phyloP scores from a whole-genome alignment of 1,284 basidiomycete genomes.

The Coniferiporia sulphurascens region DNA sequence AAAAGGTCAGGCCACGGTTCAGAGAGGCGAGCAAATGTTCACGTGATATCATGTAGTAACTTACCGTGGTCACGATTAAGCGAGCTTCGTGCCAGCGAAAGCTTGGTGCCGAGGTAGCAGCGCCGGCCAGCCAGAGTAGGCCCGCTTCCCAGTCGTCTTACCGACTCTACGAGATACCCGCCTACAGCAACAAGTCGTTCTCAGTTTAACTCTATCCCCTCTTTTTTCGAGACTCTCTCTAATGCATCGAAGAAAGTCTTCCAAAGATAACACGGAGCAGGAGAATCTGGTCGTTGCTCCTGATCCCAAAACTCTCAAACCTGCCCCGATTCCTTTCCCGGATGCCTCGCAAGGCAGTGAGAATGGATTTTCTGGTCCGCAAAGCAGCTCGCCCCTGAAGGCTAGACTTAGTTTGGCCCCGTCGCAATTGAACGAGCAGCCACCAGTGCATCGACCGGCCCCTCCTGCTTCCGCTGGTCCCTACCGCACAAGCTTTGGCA shows the following conservation, averaged over 20 bases:
- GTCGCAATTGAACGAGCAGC: slow-evolving; percentile 21
- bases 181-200: not conserved
- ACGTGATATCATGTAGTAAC: too few species aligned
- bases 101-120: too few species aligned
- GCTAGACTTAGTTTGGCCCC: slow-evolving; percentile 37
- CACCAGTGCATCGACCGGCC: slow-evolving; percentile 26
- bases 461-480: slow-evolving; percentile 35
- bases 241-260: slow-evolving; percentile 18
- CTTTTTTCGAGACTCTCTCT: slow-evolving; percentile 2
- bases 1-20: too few species aligned
- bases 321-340: slow-evolving; percentile 6
- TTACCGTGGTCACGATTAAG: too few species aligned
- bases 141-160: not conserved
- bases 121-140: too few species aligned
- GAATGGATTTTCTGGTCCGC: slow-evolving; percentile 11
- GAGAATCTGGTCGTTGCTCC: slow-evolving; percentile 9
- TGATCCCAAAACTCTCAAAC: slow-evolving; percentile 1
- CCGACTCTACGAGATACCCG: not conserved
- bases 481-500: slow-evolving; percentile 34
- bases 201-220: slow-evolving; percentile 14
- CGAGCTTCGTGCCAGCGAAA: too few species aligned
- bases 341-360: not conserved
- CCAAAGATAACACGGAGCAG: slow-evolving; percentile 15
- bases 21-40: too few species aligned
- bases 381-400: slow-evolving; percentile 25